phyloP scores from a whole-genome alignment of 306 rosid genomes.

The Vigna unguiculata region DNA sequence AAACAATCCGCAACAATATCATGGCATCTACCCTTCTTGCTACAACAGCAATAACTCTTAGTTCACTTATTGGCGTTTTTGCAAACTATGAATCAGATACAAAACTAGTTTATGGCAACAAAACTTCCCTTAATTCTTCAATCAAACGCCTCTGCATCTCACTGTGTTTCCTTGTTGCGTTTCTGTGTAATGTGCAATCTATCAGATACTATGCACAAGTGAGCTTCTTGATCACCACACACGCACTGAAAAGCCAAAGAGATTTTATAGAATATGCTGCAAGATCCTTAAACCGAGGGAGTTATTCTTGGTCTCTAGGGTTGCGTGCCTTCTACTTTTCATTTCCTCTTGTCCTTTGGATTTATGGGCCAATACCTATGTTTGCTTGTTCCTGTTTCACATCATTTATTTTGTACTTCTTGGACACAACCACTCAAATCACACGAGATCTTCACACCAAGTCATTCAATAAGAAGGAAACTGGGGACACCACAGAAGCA shows the following conservation, averaged over 20 bases:
- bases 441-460: constrained; percentile 75
- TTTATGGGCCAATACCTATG: constrained; percentile 94
- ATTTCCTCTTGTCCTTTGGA: constrained; percentile 89
- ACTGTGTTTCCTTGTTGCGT: constrained; percentile 85
- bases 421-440: constrained; percentile 81
- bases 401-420: constrained; percentile 73
- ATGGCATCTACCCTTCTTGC: constrained; percentile 95
- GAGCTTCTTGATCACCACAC: constrained; percentile 88
- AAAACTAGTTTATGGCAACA: constrained; percentile 70
- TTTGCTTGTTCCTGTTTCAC: constrained; percentile 68
- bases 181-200: constrained; percentile 88
- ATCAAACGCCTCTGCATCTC: constrained; percentile 79
- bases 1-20: constrained; percentile 91
- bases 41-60: constrained; percentile 88
- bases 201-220: constrained; percentile 92
- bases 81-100: constrained; percentile 60
- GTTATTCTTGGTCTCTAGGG: constrained; percentile 89
- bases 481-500: constrained; percentile 44
- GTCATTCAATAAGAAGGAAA: constrained; percentile 52
- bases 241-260: constrained; percentile 59
- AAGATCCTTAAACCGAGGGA: constrained; percentile 77
- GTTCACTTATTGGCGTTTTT: constrained; percentile 87
- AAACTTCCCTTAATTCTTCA: constrained; percentile 57
- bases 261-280: constrained; percentile 69
- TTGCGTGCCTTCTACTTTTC: constrained; percentile 86